A percentile compares a stretch with the other conserved stretches of the same genome.
Conservation (phyloP, 1,139 yeast genomes). For the Oligophagozyma castellii region DNA sequence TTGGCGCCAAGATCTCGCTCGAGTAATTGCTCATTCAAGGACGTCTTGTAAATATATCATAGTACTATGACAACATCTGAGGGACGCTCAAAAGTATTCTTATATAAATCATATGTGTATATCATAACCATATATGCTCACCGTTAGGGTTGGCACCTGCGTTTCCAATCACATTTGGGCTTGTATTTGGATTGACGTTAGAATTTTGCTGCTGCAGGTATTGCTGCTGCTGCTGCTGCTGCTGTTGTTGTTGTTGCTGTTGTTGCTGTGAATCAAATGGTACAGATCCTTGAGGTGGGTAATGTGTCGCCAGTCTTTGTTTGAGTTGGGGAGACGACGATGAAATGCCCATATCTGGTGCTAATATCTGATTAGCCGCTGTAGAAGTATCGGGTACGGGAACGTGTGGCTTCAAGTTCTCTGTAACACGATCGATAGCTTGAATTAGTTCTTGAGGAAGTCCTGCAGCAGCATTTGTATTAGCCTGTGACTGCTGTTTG, state of each 20-base stretch:
- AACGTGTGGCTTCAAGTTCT: conserved; percentile 16
- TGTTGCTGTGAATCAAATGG: conserved; percentile 2
- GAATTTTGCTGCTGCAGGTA: too few relatives aligned
- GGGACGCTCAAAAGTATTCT: too few relatives aligned
- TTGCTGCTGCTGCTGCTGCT: conserved; percentile 2
- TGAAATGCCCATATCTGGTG: too few relatives aligned
- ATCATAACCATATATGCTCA: conserved; percentile 16
- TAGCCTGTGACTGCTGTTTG: conserved; percentile 20
- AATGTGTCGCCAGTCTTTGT: too few relatives aligned
- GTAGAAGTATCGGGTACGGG: too few relatives aligned
- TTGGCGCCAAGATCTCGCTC: conserved; percentile 84
- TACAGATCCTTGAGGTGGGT: conserved; percentile 3
- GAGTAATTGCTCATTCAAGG: conserved; percentile 62
- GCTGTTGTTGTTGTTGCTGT: conserved; percentile 3
- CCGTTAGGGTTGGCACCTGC: conserved; percentile 13
- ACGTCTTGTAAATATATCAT: too few relatives aligned
- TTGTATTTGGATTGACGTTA: too few relatives aligned
- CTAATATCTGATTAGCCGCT: too few relatives aligned
- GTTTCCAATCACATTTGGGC: too few relatives aligned
- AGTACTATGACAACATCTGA: too few relatives aligned
- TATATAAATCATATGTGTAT: conserved; percentile 1
- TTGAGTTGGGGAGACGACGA: background rate
- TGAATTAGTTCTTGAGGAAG: conserved; percentile 18
- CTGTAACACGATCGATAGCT: conserved; percentile 22
- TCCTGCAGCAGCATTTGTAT: conserved; percentile 17